Evolutionary conservation across 768 basidiomycete species (phyloP), one percentile per base, ranked within the genome.

Genomic region (Saitozyma sp.): DNA sequence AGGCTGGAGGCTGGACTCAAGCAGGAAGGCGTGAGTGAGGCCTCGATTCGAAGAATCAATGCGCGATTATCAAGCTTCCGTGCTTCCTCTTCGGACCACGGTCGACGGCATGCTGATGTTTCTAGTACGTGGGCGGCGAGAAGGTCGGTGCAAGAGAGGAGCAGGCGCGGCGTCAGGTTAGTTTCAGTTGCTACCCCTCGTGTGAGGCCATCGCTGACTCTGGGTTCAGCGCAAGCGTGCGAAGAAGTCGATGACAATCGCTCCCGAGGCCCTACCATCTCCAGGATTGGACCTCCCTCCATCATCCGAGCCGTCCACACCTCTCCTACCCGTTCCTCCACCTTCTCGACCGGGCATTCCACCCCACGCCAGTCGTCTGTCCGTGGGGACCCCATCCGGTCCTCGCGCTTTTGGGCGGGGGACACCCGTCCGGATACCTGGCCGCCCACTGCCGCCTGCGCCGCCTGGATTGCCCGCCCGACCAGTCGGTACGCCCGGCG

Each of bases 121-220:
- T 13, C 10, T 49, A 74, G 73, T 75, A 75, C 48, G 52, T 54
- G n/a, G 56, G 57, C 17, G 70, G 70, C 3, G 57, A 57, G 43
- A 75, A 75, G 43, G 56, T 58, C 9, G 73, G 73, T 16, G 73
- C 72, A 0, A 42, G 58, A 55, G 71, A 68, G 50, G 70, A 68
- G 10, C 70, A 75, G 40, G 67, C 65, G 56, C 64, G 61, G 42
- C 60, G 73, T 17, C 58, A 57, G 49, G 73, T 75, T 39, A 63
- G 70, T 29, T 29, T 29, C 46, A 38, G 43, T 9, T 50, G 29
- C 19, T 17, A 38, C 43, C 8, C 19, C 29, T 41, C 3, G 8
- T 14, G 17, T 56, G 14, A n/a, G 39, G 9, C 9, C 3, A 37
- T 11, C n/a, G 16, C 29, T 52, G 40, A 16, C 14, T 13, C 29